Evolutionary conservation across 1,284 basidiomycete species (phyloP).

Genomic region (Melampsora americana): DNA sequence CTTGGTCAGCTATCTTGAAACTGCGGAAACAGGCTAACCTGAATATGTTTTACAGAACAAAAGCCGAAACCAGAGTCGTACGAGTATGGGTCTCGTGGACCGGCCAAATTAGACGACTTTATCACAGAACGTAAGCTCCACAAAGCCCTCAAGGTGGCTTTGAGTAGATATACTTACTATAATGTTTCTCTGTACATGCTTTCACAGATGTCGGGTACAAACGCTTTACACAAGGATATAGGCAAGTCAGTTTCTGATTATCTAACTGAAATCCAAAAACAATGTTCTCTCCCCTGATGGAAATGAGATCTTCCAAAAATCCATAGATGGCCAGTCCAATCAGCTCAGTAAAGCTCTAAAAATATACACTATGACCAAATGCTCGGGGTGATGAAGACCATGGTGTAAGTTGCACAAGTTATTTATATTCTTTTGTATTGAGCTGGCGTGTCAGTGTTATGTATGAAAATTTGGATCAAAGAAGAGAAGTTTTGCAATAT

Average conservation of each 20-base stretch:
- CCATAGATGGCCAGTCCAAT: too few species aligned
- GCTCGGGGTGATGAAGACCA: too few species aligned
- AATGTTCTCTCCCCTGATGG: too few species aligned
- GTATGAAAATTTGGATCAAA: too few species aligned
- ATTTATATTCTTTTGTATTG: too few species aligned
- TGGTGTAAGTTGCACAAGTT: too few species aligned
- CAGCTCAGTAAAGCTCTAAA: too few species aligned
- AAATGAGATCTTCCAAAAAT: too few species aligned
- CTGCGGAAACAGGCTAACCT: not conserved
- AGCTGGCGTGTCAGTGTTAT: too few species aligned
- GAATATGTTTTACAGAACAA: conserved; percentile 19
- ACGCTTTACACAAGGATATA: conserved; percentile 34
- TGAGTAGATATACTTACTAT: not conserved
- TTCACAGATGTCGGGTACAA: conserved; percentile 31
- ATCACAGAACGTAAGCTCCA: conserved; percentile 54
- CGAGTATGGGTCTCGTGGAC: conserved; percentile 89
- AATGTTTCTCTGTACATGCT: not conserved
- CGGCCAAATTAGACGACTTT: conserved; percentile 73
- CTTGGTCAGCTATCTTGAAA: not conserved
- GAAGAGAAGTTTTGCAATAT: too few species aligned
- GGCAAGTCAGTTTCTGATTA: conserved; percentile 32
- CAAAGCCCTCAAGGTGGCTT: not conserved
- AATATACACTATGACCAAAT: too few species aligned
- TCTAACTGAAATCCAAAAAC: too few species aligned
- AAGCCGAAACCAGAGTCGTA: conserved; percentile 66